These are phyloP conservation scores for Globisporangium splendens DNA, from an alignment of 352 stramenopile species.

Conservation along the genomic window DNA sequence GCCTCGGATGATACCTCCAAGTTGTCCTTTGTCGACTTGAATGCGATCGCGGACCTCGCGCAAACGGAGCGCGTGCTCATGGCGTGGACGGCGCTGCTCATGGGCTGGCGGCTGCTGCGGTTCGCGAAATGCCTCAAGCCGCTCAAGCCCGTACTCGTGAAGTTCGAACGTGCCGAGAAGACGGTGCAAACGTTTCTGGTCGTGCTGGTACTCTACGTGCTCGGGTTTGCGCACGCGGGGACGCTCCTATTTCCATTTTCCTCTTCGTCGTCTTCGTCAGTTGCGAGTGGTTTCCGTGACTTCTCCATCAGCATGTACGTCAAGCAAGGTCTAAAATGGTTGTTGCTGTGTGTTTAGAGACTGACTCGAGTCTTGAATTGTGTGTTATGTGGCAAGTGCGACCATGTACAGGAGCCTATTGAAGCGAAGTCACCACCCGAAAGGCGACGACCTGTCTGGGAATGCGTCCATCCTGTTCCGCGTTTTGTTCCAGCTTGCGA, in stretches of 20 bases:
- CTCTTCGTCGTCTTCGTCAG: constrained; percentile 4
- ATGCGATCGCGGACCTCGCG: constrained; percentile 22
- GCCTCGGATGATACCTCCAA: constrained; percentile 8
- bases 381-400: constrained; percentile 12
- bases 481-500: constrained; percentile 35
- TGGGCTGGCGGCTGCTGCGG: constrained; percentile 60
- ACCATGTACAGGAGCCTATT: constrained; percentile 26
- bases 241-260: constrained; percentile 33
- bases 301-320: constrained; percentile 50
- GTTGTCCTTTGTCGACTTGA: constrained; percentile 31
- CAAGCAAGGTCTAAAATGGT: background rate
- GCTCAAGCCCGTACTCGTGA: constrained; percentile 38
- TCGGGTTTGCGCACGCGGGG: constrained; percentile 42
- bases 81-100: constrained; percentile 38
- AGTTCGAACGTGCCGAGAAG: constrained; percentile 36
- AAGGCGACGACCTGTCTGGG: background rate
- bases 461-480: constrained; percentile 21
- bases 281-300: constrained; percentile 26
- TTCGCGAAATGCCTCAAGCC: constrained; percentile 40
- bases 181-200: constrained; percentile 36
- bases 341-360: background rate
- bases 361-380: background rate
- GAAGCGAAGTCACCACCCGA: background rate
- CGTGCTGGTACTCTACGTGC: constrained; percentile 39
- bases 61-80: constrained; percentile 30